These are phyloP conservation scores for Musa itinerans DNA, from an alignment of 176 grass and related monocot species.

Conservation along the genomic window DNA sequence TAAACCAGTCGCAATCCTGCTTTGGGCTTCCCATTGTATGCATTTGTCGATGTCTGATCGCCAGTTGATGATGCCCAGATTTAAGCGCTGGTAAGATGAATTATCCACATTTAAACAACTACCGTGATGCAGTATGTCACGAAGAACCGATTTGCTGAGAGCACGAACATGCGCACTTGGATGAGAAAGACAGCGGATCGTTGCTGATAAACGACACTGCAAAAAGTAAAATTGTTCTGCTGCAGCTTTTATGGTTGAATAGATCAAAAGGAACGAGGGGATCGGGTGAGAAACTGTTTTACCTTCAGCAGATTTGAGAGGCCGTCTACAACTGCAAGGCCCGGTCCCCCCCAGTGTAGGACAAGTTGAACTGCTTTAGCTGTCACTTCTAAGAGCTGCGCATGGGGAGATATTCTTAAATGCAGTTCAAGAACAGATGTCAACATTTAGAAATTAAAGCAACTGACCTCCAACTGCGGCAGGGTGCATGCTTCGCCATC, in stretches of 20 bases:
- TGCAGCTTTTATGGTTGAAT: not conserved
- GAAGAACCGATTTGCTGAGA: conserved; percentile 82
- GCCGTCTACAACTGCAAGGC: conserved; percentile 69
- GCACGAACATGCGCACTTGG: conserved; percentile 83
- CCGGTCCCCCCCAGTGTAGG: conserved; percentile 72
- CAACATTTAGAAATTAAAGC: not conserved
- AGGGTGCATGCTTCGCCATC: conserved; percentile 96
- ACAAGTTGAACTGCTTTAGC: conserved; percentile 89
- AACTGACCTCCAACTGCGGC: conserved; percentile 76
- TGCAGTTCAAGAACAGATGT: not conserved
- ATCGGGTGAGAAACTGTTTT: conserved; percentile 21
- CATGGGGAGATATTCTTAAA: not conserved
- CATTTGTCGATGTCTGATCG: conserved; percentile 73
- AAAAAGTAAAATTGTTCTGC: not conserved
- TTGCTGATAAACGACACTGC: conserved; percentile 91
- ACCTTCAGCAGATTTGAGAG: conserved; percentile 87
- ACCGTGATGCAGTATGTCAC: conserved; percentile 57
- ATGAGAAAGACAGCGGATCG: conserved; percentile 88
- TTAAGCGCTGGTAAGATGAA: conserved; percentile 32
- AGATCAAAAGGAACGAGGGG: too few species aligned
- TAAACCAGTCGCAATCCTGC: conserved; percentile 60
- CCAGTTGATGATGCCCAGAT: conserved; percentile 24
- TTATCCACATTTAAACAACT: conserved; percentile 38
- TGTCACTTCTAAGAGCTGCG: conserved; percentile 82
- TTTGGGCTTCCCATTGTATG: conserved; percentile 83